Conservation (phyloP, 768 basidiomycete genomes). For the Panaeolus cyanescens region DNA sequence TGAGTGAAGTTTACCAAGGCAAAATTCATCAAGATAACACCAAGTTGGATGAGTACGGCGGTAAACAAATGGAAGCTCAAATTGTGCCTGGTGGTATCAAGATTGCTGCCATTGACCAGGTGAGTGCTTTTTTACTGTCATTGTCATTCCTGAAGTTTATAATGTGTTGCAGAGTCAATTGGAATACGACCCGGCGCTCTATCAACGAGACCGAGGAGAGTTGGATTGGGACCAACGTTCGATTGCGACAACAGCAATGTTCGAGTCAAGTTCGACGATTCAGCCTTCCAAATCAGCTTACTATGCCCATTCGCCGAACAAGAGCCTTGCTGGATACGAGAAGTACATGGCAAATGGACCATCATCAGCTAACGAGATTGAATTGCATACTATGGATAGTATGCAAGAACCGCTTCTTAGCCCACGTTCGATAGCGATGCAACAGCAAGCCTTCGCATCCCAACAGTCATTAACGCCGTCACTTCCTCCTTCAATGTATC, state of each 20-base stretch:
- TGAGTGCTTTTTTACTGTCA: conserved; percentile 23
- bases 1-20: conserved; percentile 76
- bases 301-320: conserved; percentile 32
- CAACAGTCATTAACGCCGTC: conserved; percentile 41
- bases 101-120: conserved; percentile 82
- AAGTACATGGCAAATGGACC: conserved; percentile 58
- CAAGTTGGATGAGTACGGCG: conserved; percentile 77
- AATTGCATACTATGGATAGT: conserved; percentile 58
- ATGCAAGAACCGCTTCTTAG: conserved; percentile 66
- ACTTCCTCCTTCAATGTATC: conserved; percentile 44
- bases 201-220: conserved; percentile 82
- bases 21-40: conserved; percentile 64
- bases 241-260: conserved; percentile 58
- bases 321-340: conserved; percentile 47
- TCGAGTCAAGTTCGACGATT: conserved; percentile 47
- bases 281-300: conserved; percentile 44
- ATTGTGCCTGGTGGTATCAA: conserved; percentile 78
- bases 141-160: not conserved
- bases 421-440: conserved; percentile 32
- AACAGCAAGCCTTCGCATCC: conserved; percentile 36
- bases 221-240: conserved; percentile 87
- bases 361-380: conserved; percentile 37
- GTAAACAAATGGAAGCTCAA: conserved; percentile 73
- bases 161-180: conserved; percentile 55
- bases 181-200: conserved; percentile 80